Conservation (phyloP, 257 asterid species). For the Datura wrightii region DNA sequence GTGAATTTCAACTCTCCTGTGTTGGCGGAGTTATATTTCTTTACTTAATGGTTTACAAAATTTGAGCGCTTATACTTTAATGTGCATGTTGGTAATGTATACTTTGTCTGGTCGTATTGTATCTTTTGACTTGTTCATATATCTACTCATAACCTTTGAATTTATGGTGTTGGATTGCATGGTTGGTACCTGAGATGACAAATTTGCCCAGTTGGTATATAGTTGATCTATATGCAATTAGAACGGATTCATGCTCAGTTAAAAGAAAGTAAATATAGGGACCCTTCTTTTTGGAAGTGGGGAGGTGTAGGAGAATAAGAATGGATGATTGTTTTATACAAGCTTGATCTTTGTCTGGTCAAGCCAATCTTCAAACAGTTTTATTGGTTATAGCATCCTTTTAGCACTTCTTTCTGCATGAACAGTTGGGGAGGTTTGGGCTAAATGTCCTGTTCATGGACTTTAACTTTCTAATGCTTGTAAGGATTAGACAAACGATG, state of each 20-base stretch:
- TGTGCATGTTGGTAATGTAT: neutral
- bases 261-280: neutral
- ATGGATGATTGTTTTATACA: neutral
- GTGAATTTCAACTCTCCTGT: neutral
- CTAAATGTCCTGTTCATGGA: neutral
- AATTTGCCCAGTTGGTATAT: neutral
- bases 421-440: neutral
- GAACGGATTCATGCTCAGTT: slow-evolving; percentile 2
- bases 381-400: neutral
- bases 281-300: neutral
- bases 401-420: neutral
- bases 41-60: neutral
- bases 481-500: neutral
- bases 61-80: neutral
- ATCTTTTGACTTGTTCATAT: neutral
- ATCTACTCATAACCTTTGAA: neutral
- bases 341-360: neutral
- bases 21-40: neutral
- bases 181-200: neutral
- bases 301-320: neutral
- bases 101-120: neutral
- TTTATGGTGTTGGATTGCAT: neutral
- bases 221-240: neutral
- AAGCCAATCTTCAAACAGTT: neutral
- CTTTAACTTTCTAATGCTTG: neutral